These are phyloP conservation scores for Senna tora DNA, from an alignment of 306 rosid species.

Conservation along the genomic window DNA sequence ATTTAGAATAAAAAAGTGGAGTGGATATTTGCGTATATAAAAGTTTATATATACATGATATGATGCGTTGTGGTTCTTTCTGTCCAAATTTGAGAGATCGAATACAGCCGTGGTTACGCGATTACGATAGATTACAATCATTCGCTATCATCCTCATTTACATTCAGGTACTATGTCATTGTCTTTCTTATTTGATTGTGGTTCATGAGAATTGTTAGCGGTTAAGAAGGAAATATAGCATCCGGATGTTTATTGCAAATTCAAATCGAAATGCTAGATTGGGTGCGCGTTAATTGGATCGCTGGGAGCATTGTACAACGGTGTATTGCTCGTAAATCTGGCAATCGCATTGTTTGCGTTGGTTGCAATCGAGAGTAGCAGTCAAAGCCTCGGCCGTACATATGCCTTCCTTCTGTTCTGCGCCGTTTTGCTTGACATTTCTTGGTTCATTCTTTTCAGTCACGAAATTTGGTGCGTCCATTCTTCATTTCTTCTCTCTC, in stretches of 20 bases:
- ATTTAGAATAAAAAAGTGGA: background rate
- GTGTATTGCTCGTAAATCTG: slow-evolving; percentile 74
- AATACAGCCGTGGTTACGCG: slow-evolving; percentile 86
- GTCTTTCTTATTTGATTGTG: background rate
- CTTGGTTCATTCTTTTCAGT: slow-evolving; percentile 82
- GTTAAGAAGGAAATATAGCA: background rate
- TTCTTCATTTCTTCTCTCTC: background rate
- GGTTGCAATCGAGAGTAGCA: slow-evolving; percentile 94
- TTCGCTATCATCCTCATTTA: slow-evolving; percentile 78
- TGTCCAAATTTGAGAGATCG: slow-evolving; percentile 61
- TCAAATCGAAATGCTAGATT: slow-evolving; percentile 50
- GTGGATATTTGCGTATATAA: background rate
- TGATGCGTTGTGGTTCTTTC: slow-evolving; percentile 74
- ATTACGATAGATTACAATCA: slow-evolving; percentile 84
- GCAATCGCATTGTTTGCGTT: slow-evolving; percentile 85
- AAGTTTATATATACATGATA: slow-evolving; percentile 33
- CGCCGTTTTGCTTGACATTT: slow-evolving; percentile 68
- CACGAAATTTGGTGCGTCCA: slow-evolving; percentile 69
- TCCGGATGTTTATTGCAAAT: background rate
- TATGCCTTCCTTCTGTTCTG: slow-evolving; percentile 86
- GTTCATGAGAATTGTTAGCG: background rate
- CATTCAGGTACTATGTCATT: slow-evolving; percentile 65
- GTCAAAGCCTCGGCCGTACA: slow-evolving; percentile 93
- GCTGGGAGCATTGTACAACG: slow-evolving; percentile 88
- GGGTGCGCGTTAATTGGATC: slow-evolving; percentile 91